These are phyloP conservation scores for Gentiana dahurica DNA, from an alignment of 257 asterid genomes.

Conservation along the genomic window DNA sequence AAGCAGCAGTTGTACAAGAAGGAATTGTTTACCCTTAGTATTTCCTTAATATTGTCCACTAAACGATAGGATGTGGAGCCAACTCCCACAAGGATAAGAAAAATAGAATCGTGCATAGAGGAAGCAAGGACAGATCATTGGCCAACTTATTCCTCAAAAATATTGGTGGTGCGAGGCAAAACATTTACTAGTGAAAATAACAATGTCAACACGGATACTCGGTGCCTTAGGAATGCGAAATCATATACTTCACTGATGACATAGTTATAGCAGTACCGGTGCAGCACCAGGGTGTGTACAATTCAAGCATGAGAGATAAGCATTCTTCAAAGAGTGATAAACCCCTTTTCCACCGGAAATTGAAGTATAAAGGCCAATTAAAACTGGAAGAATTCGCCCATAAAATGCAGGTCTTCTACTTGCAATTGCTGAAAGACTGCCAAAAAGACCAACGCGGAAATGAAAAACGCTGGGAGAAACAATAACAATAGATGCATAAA, in stretches of 20 bases:
- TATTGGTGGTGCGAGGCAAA: too few species aligned
- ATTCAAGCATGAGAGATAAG: constrained; percentile 80
- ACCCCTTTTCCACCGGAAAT: constrained; percentile 54
- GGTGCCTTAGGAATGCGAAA: background rate
- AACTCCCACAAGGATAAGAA: too few species aligned
- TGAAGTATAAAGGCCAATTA: constrained; percentile 78
- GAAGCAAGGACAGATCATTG: background rate
- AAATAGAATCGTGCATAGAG: background rate
- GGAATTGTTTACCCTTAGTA: too few species aligned
- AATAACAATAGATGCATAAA: constrained; percentile 1
- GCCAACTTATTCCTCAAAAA: background rate
- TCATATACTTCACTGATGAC: too few species aligned
- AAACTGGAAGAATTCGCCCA: constrained; percentile 93
- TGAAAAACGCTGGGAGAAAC: constrained; percentile 1
- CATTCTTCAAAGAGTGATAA: constrained; percentile 74
- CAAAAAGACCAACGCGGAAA: constrained; percentile 5
- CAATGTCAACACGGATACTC: too few species aligned
- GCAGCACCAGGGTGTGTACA: constrained; percentile 95
- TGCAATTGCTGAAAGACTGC: constrained; percentile 86
- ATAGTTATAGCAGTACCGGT: constrained; percentile 47
- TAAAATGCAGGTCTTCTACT: constrained; percentile 92
- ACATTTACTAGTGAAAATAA: too few species aligned
- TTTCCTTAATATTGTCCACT: too few species aligned
- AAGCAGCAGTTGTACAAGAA: too few species aligned
- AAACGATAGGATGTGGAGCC: too few species aligned